phyloP scores from a whole-genome alignment of 2,329 filamentous ascomycete species.

The Phyllosticta citrichinensis region DNA sequence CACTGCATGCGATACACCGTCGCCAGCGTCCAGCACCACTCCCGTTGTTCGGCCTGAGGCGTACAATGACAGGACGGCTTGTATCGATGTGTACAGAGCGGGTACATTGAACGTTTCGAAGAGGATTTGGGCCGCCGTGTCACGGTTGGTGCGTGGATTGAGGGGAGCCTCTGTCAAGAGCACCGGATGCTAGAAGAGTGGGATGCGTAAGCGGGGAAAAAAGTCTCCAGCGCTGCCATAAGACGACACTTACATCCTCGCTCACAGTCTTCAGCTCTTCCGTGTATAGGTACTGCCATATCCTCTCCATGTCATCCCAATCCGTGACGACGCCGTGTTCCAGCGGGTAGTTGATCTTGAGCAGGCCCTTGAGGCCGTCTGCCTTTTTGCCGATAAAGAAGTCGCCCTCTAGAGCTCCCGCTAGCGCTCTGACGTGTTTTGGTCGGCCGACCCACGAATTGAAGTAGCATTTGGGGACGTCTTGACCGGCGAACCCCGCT shows the following conservation, averaged over 20 bases:
- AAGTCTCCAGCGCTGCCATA: not conserved
- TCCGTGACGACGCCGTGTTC: slow-evolving; percentile 98
- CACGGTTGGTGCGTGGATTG: slow-evolving; percentile 90
- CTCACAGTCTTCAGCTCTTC: slow-evolving; percentile 93
- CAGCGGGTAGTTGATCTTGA: slow-evolving; percentile 92
- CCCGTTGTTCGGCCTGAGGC: slow-evolving; percentile 92
- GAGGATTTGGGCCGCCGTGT: slow-evolving; percentile 91
- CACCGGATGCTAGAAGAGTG: slow-evolving; percentile 63
- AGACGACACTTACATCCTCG: slow-evolving; percentile 61
- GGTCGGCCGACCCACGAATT: slow-evolving; percentile 94
- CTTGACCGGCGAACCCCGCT: slow-evolving; percentile 92
- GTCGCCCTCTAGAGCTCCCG: slow-evolving; percentile 92
- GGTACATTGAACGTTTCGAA: slow-evolving; percentile 99
- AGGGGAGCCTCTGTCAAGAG: slow-evolving; percentile 91
- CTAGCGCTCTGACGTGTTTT: slow-evolving; percentile 88
- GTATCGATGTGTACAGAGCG: slow-evolving; percentile 90
- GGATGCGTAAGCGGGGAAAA: not conserved
- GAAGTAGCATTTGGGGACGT: slow-evolving; percentile 93
- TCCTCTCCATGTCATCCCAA: slow-evolving; percentile 99
- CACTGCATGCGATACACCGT: slow-evolving; percentile 93
- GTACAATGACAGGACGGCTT: slow-evolving; percentile 92
- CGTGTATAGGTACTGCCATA: slow-evolving; percentile 96
- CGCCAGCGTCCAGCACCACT: slow-evolving; percentile 88
- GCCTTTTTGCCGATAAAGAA: slow-evolving; percentile 93
- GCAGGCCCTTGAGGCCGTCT: slow-evolving; percentile 77